phyloP scores from a whole-genome alignment of 345 rosid species.

The Citrus australasica region DNA sequence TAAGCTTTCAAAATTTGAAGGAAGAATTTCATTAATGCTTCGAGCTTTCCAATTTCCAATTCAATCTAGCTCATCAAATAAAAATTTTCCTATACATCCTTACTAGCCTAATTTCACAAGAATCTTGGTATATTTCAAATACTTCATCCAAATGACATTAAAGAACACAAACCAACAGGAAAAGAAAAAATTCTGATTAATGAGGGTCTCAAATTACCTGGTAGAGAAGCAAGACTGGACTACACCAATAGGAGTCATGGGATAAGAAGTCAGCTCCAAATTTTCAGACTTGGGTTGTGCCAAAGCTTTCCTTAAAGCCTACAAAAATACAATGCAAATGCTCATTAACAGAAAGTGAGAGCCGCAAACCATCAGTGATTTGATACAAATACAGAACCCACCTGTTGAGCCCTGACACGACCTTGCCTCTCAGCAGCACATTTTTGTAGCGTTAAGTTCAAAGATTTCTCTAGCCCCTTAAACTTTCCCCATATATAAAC shows the following conservation, averaged over 20 bases:
- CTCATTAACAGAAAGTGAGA: neutral
- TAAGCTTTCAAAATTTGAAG: neutral
- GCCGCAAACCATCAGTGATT: neutral
- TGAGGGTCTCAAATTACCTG: slow-evolving; percentile 27
- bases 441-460: slow-evolving; percentile 55
- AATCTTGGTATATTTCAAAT: neutral
- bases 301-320: slow-evolving; percentile 75
- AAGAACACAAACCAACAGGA: neutral
- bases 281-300: slow-evolving; percentile 34
- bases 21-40: neutral
- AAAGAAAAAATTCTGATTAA: neutral
- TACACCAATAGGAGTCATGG: slow-evolving; percentile 71
- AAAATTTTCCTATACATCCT: neutral
- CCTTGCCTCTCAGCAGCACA: slow-evolving; percentile 86
- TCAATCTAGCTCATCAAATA: neutral
- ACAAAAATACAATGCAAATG: neutral
- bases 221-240: slow-evolving; percentile 87
- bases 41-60: neutral
- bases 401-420: slow-evolving; percentile 89
- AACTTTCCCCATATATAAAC: slow-evolving; percentile 51
- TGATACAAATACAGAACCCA: slow-evolving; percentile 1
- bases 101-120: neutral
- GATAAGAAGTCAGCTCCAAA: slow-evolving; percentile 48
- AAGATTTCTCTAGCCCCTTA: slow-evolving; percentile 52
- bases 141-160: neutral